These are phyloP conservation scores for Cladophialophora bantiana DNA, from an alignment of 2,329 filamentous ascomycete genomes.

Conservation along the genomic window DNA sequence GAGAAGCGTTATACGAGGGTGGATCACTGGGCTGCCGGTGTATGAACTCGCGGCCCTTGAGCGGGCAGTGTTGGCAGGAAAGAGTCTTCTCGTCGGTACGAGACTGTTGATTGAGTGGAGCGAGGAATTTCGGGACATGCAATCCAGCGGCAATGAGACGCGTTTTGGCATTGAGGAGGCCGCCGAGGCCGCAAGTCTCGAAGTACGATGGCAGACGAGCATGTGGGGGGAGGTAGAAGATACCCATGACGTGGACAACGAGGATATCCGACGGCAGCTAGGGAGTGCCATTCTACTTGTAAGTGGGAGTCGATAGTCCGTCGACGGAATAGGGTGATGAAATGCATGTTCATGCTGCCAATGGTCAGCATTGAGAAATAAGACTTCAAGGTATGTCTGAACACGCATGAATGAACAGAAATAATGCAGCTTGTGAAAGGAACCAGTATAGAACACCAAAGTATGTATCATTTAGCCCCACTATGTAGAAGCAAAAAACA, in stretches of 20 bases:
- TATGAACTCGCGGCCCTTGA: slow-evolving; percentile 90
- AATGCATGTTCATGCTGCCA: not conserved
- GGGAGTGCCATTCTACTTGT: slow-evolving; percentile 86
- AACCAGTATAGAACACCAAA: not conserved
- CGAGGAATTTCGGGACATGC: slow-evolving; percentile 67
- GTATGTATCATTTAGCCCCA: too few species aligned
- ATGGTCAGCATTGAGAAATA: not conserved
- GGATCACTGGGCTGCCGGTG: slow-evolving; percentile 73
- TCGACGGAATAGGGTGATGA: not conserved
- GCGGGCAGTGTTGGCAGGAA: slow-evolving; percentile 80
- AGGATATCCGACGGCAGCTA: slow-evolving; percentile 85
- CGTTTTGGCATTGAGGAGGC: slow-evolving; percentile 84
- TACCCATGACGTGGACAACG: slow-evolving; percentile 94
- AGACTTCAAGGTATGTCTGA: not conserved
- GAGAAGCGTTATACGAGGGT: slow-evolving; percentile 76
- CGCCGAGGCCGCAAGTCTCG: slow-evolving; percentile 75
- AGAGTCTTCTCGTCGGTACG: slow-evolving; percentile 80
- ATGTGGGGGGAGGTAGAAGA: slow-evolving; percentile 98
- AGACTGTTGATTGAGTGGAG: slow-evolving; percentile 88
- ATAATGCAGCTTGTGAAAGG: not conserved
- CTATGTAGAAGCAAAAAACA: too few species aligned
- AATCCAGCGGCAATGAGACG: slow-evolving; percentile 43
- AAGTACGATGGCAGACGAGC: slow-evolving; percentile 87
- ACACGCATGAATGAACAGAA: not conserved
- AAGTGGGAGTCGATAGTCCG: slow-evolving; percentile 57